Percentiles rank a stretch among this genome's conserved stretches.
Conservation (phyloP, 1,284 basidiomycete species). For the Cryptococcus jaspeensis region DNA sequence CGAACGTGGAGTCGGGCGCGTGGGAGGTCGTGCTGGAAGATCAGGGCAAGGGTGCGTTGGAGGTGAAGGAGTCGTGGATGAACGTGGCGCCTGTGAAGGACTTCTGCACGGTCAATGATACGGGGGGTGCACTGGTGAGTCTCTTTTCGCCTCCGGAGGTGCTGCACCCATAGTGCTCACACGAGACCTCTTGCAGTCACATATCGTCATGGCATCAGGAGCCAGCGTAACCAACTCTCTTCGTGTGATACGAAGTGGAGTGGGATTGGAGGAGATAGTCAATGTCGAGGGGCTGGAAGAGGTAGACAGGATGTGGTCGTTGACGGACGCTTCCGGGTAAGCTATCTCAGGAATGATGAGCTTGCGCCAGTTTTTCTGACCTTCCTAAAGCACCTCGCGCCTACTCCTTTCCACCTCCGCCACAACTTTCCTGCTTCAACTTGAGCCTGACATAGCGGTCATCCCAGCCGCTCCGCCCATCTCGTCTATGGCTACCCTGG, state of each 20-base stretch:
- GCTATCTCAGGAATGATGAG: neutral
- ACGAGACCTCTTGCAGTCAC: slow-evolving; percentile 55
- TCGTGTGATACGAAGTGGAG: slow-evolving; percentile 79
- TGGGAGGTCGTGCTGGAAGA: slow-evolving; percentile 35
- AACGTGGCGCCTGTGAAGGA: slow-evolving; percentile 89
- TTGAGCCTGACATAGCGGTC: slow-evolving; percentile 36
- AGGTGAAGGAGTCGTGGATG: slow-evolving; percentile 64
- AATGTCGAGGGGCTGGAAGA: slow-evolving; percentile 62
- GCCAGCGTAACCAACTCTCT: slow-evolving; percentile 76
- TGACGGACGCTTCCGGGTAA: slow-evolving; percentile 48
- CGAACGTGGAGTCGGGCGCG: slow-evolving; percentile 55
- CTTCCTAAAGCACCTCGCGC: slow-evolving; percentile 1
- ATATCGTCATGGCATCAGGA: slow-evolving; percentile 88
- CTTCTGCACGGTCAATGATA: slow-evolving; percentile 71
- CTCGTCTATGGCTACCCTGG: slow-evolving; percentile 60
- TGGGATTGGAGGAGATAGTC: slow-evolving; percentile 71
- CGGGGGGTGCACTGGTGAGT: slow-evolving; percentile 70
- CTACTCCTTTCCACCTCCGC: slow-evolving; percentile 31
- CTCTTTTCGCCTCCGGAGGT: neutral
- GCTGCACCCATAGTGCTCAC: too few species aligned
- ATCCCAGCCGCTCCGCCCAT: slow-evolving; percentile 50
- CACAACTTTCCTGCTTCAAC: slow-evolving; percentile 43
- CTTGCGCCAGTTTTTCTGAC: neutral
- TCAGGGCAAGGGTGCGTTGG: slow-evolving; percentile 48
- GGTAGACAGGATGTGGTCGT: slow-evolving; percentile 65